Percentiles rank a stretch among this genome's conserved stretches.
Conservation (phyloP, 805 yeast genomes). For the Lipomyces oligophaga region DNA sequence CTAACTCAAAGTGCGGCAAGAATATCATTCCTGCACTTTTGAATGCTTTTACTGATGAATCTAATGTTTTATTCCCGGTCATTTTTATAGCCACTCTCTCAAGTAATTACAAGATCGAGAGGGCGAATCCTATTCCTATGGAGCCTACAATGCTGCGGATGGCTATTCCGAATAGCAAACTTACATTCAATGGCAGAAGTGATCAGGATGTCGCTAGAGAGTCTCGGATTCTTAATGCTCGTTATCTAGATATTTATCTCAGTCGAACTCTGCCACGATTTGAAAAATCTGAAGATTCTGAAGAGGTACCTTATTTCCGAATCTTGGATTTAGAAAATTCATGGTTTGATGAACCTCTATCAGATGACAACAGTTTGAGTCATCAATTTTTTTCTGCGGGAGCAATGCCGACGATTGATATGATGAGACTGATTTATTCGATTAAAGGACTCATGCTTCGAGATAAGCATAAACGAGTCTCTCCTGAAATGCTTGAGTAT, state of each 20-base stretch:
- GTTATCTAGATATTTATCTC: slow-evolving; percentile 14
- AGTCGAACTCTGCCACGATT: slow-evolving; percentile 4
- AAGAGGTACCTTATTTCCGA: slow-evolving; percentile 2
- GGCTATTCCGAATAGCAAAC: no score
- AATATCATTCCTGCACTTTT: no score
- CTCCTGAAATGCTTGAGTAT: slow-evolving; percentile 7
- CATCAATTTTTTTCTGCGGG: slow-evolving; percentile 12
- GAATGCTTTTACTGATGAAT: no score
- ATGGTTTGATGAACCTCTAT: neutral
- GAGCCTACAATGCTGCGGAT: no score
- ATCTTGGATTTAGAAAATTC: slow-evolving; percentile 12
- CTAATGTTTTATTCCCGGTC: no score
- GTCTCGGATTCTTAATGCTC: no score
- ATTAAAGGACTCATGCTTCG: slow-evolving; percentile 19
- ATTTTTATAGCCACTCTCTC: no score
- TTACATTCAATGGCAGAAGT: no score
- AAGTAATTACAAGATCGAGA: no score
- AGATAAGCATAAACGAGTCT: slow-evolving; percentile 6
- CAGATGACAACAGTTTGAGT: slow-evolving; percentile 3
- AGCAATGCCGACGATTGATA: slow-evolving; percentile 4
- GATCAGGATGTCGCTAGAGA: no score
- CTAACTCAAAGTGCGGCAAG: no score
- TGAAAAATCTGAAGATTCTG: neutral
- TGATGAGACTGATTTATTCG: slow-evolving; percentile 6
- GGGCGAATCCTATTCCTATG: no score